Conservation (phyloP, 2,329 filamentous ascomycete genomes). For the Dactylellina parvicollis region DNA sequence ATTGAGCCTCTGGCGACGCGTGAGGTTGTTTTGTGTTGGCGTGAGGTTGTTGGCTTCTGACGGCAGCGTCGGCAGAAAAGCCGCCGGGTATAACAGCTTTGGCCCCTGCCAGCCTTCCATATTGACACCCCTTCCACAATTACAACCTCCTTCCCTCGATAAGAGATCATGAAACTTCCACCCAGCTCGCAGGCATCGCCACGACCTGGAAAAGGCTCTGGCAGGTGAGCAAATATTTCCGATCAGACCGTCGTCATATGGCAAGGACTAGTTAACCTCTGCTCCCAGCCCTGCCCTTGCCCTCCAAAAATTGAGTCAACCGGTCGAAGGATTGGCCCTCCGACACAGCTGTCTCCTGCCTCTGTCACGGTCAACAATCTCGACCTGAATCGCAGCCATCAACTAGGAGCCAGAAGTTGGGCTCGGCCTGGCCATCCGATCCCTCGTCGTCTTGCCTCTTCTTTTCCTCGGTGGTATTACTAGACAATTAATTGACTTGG, state of each 20-base stretch:
- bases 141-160: conserved; percentile 8
- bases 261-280: conserved; percentile 26
- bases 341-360: conserved; percentile 21
- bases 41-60: conserved; percentile 46
- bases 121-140: conserved; percentile 41
- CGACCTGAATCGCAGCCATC: conserved; percentile 8
- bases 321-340: conserved; percentile 37
- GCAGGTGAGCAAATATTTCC: conserved; percentile 49
- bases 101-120: conserved; percentile 35
- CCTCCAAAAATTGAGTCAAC: neutral
- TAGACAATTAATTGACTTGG: conserved; percentile 16
- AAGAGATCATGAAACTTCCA: conserved; percentile 20
- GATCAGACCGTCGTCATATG: conserved; percentile 35
- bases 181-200: neutral
- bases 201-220: conserved; percentile 6
- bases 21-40: conserved; percentile 46
- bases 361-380: conserved; percentile 8
- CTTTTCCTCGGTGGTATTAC: conserved; percentile 14
- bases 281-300: conserved; percentile 24
- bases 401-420: conserved; percentile 13
- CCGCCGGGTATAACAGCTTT: conserved; percentile 48
- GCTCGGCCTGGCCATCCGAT: conserved; percentile 41
- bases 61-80: conserved; percentile 53
- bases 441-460: neutral
- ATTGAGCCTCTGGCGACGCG: conserved; percentile 16